Evolutionary conservation across 768 basidiomycete genomes (phyloP), one percentile per base, ranked within the genome.

Genomic region (Pisolithus tinctorius): DNA sequence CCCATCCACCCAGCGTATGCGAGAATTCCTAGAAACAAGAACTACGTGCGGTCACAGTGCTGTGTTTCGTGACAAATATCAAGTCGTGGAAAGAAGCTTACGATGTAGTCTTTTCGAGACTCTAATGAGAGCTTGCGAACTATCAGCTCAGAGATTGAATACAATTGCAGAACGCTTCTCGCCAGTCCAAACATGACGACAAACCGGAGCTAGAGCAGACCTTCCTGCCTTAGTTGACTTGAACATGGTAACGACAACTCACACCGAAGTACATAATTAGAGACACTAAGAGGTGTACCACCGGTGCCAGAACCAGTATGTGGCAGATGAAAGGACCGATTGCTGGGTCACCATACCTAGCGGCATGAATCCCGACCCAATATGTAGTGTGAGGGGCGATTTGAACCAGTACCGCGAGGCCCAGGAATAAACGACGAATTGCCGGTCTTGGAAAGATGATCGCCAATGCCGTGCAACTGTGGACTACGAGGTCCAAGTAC

Each of bases 291-390:
- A 80, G 55, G 51, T 75, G 79, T 25, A 79, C 64, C 45, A 87
- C 63, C 1, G 87, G 86, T 13, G 71, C 74, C 26, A 88, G 66
- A 11, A 83, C 78, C 27, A 63, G 47, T 8, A 69, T 59, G 67
- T 90, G 88, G 2, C 83, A 78, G 6, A 78, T 55, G 14, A 79
- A 71, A 10, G 87, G 77, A 0, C 87, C 87, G 58, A 73, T 66
- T 13, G 81, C 52, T 13, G 82, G 76, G 55, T 78, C 72, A 25
- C 69, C 70, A 58, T 67, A 64, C 56, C 83, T 75, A 29, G 80
- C 77, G 9, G 83, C 81, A 68, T 74, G 76, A 23, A 78, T 75
- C 30, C 81, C 77, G 20, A 79, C 67, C 79, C 81, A 87, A 58
- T 88, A 86, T 5, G 80, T 79, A n/a, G 80, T 74, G 57, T 79